These are phyloP conservation scores for Naegleria gruberi DNA, from an alignment of 208 protist species.

Conservation along the genomic window DNA sequence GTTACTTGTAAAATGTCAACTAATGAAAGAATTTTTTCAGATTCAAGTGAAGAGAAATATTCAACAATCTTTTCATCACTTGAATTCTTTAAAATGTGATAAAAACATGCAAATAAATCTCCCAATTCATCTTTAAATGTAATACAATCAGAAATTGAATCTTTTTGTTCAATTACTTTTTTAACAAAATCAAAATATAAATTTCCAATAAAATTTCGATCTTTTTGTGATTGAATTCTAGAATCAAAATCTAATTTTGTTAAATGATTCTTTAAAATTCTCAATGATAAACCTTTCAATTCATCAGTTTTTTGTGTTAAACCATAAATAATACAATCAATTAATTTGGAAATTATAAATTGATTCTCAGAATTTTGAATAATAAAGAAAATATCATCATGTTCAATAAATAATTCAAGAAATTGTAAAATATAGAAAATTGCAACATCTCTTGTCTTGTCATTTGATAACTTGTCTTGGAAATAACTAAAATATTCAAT, in stretches of 20 bases:
- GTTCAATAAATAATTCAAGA: background rate
- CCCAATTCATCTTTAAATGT: background rate
- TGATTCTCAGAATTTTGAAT: background rate
- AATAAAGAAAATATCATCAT: background rate
- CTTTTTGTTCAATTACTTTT: background rate
- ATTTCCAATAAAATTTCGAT: background rate
- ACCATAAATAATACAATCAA: background rate
- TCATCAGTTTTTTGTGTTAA: background rate
- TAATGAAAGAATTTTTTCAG: background rate
- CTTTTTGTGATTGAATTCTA: background rate
- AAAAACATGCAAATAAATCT: background rate
- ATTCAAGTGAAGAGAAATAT: background rate
- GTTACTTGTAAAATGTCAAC: background rate
- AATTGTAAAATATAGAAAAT: background rate
- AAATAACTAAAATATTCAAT: background rate
- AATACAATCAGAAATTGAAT: background rate
- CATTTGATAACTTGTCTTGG: background rate
- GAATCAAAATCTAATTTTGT: slow-evolving; percentile 12
- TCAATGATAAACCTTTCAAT: background rate
- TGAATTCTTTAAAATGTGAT: background rate
- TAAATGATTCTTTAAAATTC: background rate
- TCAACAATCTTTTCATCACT: background rate
- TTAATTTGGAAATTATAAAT: background rate
- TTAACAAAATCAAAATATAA: background rate
- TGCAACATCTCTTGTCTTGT: background rate